Conservation (phyloP, 371 early-diverging fungal genomes). For the Apophysomyces ossiformis region DNA sequence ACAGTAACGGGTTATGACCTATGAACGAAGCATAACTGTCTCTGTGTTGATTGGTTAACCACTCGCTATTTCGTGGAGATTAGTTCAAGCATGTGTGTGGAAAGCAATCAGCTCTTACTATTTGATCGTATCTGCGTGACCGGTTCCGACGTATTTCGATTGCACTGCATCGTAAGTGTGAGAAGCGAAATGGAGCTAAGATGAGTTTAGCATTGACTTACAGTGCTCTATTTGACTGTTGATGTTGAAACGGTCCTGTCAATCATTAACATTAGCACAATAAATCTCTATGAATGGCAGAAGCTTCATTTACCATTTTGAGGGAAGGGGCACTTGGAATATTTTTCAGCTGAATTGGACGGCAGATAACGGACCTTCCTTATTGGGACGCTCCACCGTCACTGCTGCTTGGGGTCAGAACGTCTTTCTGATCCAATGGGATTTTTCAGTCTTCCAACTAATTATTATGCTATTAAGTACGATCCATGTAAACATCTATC, state of each 20-base stretch:
- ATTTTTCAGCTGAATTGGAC: no score
- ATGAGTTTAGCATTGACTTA: slow-evolving; percentile 33
- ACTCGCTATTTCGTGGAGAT: slow-evolving; percentile 64
- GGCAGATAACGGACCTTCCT: no score
- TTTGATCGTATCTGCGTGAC: slow-evolving; percentile 7
- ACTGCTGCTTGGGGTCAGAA: no score
- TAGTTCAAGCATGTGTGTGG: neutral
- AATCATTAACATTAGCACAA: neutral
- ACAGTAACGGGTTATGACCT: slow-evolving; percentile 75
- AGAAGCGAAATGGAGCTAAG: neutral
- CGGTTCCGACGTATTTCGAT: slow-evolving; percentile 9
- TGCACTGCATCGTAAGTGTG: neutral
- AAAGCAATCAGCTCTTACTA: neutral
- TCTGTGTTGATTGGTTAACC: slow-evolving; percentile 85
- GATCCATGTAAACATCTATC: no score
- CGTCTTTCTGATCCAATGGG: no score
- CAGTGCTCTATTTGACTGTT: slow-evolving; percentile 86
- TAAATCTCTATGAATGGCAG: neutral
- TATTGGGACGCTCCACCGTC: no score
- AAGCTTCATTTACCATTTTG: no score
- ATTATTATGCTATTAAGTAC: no score
- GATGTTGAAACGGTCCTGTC: slow-evolving; percentile 73
- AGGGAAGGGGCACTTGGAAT: no score
- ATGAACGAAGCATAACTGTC: slow-evolving; percentile 82
- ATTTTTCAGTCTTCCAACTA: no score